phyloP scores from a whole-genome alignment of 164 flowering plant species.

The Tetracentron sinense region DNA sequence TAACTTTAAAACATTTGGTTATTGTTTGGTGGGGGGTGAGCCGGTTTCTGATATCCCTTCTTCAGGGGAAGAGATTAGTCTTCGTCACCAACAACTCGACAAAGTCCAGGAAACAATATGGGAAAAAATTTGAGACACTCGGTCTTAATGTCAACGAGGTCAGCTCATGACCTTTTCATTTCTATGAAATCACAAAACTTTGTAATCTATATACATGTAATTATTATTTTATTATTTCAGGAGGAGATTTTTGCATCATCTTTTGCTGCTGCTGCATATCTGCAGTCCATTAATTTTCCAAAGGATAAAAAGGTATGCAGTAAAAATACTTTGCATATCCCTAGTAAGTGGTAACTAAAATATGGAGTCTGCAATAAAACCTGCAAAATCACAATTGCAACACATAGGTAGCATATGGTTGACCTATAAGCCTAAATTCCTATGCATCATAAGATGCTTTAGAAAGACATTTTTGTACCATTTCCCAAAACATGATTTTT shows the following conservation, averaged over 20 bases:
- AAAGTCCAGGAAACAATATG: slow-evolving; percentile 96
- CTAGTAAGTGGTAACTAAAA: neutral
- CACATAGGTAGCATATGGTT: neutral
- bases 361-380: neutral
- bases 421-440: neutral
- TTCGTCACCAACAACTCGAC: slow-evolving; percentile 99
- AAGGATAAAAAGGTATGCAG: slow-evolving; percentile 81
- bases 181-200: neutral
- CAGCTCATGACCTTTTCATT: slow-evolving; percentile 11
- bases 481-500: too few relatives aligned
- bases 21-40: neutral
- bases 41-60: slow-evolving; percentile 2
- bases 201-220: slow-evolving; percentile 4
- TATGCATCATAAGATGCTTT: neutral
- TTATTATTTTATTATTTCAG: slow-evolving; percentile 32
- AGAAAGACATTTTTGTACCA: too few relatives aligned
- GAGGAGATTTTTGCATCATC: slow-evolving; percentile 99
- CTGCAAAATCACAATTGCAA: neutral
- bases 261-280: slow-evolving; percentile 96
- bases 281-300: slow-evolving; percentile 87
- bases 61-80: slow-evolving; percentile 90
- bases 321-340: too few relatives aligned
- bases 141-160: slow-evolving; percentile 92
- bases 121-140: slow-evolving; percentile 93
- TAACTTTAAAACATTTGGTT: neutral